Evolutionary conservation across 345 rosid genomes (phyloP).

Genomic region (Syzygium jambos): DNA sequence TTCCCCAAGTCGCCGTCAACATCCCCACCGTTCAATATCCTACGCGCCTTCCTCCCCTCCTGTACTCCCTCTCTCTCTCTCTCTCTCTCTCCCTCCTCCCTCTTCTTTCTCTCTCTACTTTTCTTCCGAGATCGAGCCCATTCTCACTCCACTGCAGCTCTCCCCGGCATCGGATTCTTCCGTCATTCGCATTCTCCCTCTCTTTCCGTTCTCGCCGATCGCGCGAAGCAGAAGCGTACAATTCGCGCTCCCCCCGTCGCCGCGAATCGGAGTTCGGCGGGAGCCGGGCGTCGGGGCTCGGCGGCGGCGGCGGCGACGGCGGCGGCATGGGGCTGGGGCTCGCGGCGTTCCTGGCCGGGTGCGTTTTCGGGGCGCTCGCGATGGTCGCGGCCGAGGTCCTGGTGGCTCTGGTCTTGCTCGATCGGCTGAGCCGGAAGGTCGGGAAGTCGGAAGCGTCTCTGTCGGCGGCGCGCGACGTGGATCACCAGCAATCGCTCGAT

Average conservation of each 20-base stretch:
- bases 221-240: background rate
- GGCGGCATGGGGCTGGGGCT: conserved; percentile 1
- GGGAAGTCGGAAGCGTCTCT: background rate
- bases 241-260: background rate
- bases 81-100: background rate
- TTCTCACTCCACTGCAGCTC: background rate
- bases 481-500: conserved; percentile 31
- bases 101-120: background rate
- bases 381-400: conserved; percentile 21
- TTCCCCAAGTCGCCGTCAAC: background rate
- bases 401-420: conserved; percentile 19
- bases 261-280: background rate
- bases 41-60: background rate
- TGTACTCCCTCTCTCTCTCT: background rate
- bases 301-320: background rate
- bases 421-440: conserved; percentile 28
- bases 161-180: background rate
- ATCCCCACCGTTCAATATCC: background rate
- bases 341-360: conserved; percentile 28
- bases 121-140: background rate
- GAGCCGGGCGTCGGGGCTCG: background rate
- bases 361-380: conserved; percentile 31
- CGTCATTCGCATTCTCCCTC: background rate
- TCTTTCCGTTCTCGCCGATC: background rate
- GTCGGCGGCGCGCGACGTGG: conserved; percentile 13